Conservation (phyloP, 768 basidiomycete species). For the Tricholoma sp. region DNA sequence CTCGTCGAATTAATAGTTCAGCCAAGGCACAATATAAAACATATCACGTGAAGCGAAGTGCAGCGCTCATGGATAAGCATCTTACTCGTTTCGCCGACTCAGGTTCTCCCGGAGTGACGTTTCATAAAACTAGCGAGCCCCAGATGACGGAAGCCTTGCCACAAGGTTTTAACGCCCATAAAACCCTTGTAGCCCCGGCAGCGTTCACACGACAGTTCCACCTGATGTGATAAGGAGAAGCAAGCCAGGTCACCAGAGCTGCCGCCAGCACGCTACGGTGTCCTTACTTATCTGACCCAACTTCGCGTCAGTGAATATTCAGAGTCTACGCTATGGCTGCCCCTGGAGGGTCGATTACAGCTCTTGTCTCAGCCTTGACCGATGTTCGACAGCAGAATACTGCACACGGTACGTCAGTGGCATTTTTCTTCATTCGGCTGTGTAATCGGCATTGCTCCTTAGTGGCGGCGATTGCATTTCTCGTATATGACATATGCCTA, state of each 20-base stretch:
- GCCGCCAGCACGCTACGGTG: not conserved
- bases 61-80: too few relatives aligned
- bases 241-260: not conserved
- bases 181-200: too few relatives aligned
- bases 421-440: not conserved
- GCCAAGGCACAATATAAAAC: too few relatives aligned
- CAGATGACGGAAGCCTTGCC: too few relatives aligned
- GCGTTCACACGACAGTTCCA: too few relatives aligned
- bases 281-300: not conserved
- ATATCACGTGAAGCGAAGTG: too few relatives aligned
- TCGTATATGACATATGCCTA: not conserved
- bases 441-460: not conserved
- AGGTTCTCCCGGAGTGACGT: too few relatives aligned
- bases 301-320: not conserved
- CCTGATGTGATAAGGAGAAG: not conserved
- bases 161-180: too few relatives aligned
- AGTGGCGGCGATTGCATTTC: slow-evolving; percentile 1
- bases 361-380: not conserved
- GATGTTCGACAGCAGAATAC: not conserved
- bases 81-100: too few relatives aligned
- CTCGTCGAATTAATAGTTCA: too few relatives aligned
- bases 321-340: not conserved
- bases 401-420: not conserved
- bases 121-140: too few relatives aligned
- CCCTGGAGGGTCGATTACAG: not conserved